Evolutionary conservation across 2,329 filamentous ascomycete genomes (phyloP), one percentile per base, ranked within the genome.

Genomic region (Botrytis elliptica): DNA sequence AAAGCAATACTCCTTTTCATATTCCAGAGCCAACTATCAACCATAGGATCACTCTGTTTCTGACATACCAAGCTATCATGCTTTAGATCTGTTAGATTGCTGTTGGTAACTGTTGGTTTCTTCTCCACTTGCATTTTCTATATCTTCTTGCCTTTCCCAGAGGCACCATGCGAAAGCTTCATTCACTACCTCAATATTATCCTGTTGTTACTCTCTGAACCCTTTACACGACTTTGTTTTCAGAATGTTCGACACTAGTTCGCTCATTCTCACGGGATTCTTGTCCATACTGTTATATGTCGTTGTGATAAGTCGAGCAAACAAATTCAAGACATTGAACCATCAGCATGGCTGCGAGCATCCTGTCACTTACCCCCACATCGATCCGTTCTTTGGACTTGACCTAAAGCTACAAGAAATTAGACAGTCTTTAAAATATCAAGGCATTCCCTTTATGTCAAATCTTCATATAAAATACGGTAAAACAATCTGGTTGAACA

Each of bases 331-430:
- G 42, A 14, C n/a, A 46, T 44, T 12, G 25, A 52, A 20, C 46
- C 22, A 12, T 38, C 65, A 33, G 38, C 46, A 29, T 57, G 49
- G 36, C 1, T 55, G 55, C 22, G 36, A 18, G 29, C 63, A 36
- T 49, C 42, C 63, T 25, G 6, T 49, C 1, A 71, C 36, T 55
- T 73, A 73, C 29, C 60, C 49, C n/a, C 69, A 71, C 42, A 29
- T 71, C 22, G 69, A 71, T 63, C 69, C 69, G 14, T 20, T 71
- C 29, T 71, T 71, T 49, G 69, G 42, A 49, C 40, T 52, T 4
- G 69, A 71, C 44, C 29, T 71, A n/a, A 71, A 63, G 12, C 25
- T 71, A 33, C 57, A 63, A 62, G 69, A 71, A 12, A 62, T 63
- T 16, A n/a, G 29, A 12, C 22, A 71, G 10, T 63, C 57, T 33